Percentiles rank a stretch among this genome's conserved stretches.
These are phyloP conservation scores for Pythium angustatum DNA, from an alignment of 352 stramenopile species.

Conservation along the genomic window DNA sequence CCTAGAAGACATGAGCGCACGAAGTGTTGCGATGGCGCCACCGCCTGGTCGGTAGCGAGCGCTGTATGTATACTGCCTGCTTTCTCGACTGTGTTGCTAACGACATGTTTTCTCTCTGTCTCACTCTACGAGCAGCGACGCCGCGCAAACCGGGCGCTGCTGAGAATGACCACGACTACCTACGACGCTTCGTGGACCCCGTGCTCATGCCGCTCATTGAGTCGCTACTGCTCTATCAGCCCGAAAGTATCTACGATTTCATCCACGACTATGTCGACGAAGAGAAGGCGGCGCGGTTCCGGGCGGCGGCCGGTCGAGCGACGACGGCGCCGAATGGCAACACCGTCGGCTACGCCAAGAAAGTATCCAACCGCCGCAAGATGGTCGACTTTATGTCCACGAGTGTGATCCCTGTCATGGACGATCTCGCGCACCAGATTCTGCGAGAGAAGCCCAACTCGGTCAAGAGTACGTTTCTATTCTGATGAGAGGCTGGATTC, in stretches of 20 bases:
- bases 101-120: neutral
- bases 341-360: conserved; percentile 60
- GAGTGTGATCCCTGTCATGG: conserved; percentile 83
- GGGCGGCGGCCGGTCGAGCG: neutral
- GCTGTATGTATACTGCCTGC: no score
- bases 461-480: conserved; percentile 50
- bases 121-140: conserved; percentile 7
- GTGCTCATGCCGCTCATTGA: conserved; percentile 85
- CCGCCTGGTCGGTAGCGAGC: neutral
- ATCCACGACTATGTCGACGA: conserved; percentile 80
- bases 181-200: conserved; percentile 71
- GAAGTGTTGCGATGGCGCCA: conserved; percentile 2
- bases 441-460: conserved; percentile 67
- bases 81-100: neutral
- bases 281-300: conserved; percentile 46
- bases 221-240: conserved; percentile 75
- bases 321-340: conserved; percentile 9
- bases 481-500: neutral
- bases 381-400: conserved; percentile 88
- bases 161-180: conserved; percentile 77
- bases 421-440: conserved; percentile 81
- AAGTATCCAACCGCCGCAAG: conserved; percentile 65
- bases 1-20: conserved; percentile 10
- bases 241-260: conserved; percentile 79
- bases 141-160: conserved; percentile 34